Conservation (phyloP, 768 basidiomycete species). For the Fibroporia radiculosa region DNA sequence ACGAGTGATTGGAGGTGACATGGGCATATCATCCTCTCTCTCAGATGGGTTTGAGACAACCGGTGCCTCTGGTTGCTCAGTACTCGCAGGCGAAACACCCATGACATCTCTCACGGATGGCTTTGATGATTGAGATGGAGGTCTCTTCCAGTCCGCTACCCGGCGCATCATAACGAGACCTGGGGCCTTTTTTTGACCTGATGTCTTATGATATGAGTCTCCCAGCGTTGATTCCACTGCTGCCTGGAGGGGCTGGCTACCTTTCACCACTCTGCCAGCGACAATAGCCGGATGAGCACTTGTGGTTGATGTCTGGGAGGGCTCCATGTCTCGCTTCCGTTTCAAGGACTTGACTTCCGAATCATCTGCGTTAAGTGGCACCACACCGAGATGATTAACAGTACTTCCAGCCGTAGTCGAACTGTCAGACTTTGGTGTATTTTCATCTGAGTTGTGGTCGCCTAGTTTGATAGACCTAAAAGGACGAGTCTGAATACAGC, state of each 20-base stretch:
- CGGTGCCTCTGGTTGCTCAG: too few relatives aligned
- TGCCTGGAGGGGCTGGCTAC: too few relatives aligned
- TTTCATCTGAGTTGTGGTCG: constrained; percentile 11
- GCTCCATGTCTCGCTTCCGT: constrained; percentile 23
- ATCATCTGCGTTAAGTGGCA: not conserved
- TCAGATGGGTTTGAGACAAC: too few relatives aligned
- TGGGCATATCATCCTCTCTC: not conserved
- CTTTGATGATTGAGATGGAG: too few relatives aligned
- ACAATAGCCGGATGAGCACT: constrained; percentile 22
- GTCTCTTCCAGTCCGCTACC: constrained; percentile 28
- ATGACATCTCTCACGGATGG: too few relatives aligned
- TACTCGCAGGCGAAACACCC: too few relatives aligned
- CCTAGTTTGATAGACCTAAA: constrained; percentile 2
- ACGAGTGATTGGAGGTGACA: not conserved
- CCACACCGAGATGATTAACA: not conserved
- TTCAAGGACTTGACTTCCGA: constrained; percentile 20
- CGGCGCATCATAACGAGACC: constrained; percentile 32
- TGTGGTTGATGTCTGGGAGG: constrained; percentile 14
- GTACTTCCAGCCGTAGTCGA: not conserved
- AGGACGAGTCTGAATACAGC: constrained; percentile 8
- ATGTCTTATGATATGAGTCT: too few relatives aligned
- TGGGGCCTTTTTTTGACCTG: constrained; percentile 6
- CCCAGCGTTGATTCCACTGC: not conserved
- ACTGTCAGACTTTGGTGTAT: not conserved
- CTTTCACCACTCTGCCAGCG: constrained; percentile 30